A percentile compares a stretch with the other conserved stretches of the same genome.
Conservation (phyloP, 2,329 filamentous ascomycete species). For the Colletotrichum scovillei region DNA sequence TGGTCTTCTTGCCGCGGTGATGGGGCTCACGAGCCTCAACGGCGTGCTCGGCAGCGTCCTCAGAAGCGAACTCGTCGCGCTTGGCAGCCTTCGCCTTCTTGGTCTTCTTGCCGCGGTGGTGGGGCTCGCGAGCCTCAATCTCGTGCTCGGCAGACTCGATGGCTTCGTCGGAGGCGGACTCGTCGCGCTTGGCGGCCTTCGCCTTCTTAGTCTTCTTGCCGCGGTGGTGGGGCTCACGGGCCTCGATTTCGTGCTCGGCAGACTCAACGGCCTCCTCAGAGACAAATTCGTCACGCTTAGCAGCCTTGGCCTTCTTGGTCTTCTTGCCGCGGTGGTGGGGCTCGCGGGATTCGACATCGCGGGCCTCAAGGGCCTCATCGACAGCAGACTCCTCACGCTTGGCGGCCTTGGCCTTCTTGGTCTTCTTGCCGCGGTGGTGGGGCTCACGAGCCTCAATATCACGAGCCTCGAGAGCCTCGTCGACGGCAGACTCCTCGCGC, state of each 20-base stretch:
- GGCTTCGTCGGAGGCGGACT: background rate
- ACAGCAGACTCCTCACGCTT: slow-evolving; percentile 14
- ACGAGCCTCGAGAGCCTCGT: slow-evolving; percentile 14
- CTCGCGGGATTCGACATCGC: slow-evolving; percentile 34
- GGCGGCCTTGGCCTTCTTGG: background rate
- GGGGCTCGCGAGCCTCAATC: slow-evolving; percentile 27
- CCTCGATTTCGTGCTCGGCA: background rate
- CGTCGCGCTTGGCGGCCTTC: slow-evolving; percentile 3
- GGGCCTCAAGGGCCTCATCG: slow-evolving; percentile 32
- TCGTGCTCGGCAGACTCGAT: background rate
- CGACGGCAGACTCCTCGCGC: background rate
- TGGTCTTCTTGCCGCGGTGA: slow-evolving; percentile 32
- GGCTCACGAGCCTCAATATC: background rate
- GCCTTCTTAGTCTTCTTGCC: slow-evolving; percentile 31
- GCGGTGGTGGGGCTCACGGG: slow-evolving; percentile 36
- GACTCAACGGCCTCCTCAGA: background rate
- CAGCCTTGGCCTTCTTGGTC: slow-evolving; percentile 18
- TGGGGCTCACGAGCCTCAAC: slow-evolving; percentile 38
- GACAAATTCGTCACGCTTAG: slow-evolving; percentile 17
- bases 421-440: slow-evolving; percentile 18
- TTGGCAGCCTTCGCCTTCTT: slow-evolving; percentile 20
- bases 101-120: slow-evolving; percentile 28
- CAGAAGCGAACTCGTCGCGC: slow-evolving; percentile 6
- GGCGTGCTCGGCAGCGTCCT: background rate
- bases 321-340: slow-evolving; percentile 34